Evolutionary conservation across 129 eudicot genomes (phyloP), one percentile per base, ranked within the genome.

Genomic region (Pittosporum tobira): DNA sequence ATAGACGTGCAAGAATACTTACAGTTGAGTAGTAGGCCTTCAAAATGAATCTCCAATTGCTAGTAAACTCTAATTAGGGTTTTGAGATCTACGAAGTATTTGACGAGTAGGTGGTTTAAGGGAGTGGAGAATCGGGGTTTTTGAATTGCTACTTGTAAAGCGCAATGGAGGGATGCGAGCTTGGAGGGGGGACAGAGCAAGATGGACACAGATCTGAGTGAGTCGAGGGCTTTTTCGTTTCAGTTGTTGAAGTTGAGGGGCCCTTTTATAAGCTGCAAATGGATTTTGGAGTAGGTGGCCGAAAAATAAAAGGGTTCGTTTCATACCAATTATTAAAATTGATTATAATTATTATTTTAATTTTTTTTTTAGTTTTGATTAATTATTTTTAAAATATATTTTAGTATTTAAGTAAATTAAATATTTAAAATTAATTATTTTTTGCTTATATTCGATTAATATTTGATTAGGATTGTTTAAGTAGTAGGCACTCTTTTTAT

Each of bases 151-250:
- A 36, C 25, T 25, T 15, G 36, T 40, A 43, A 26, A 59, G 19
- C 13, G 50, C 18, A 3, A 59, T 22, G 51, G 29, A 31, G 58
- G 47, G 31, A 44, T n/a, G 53, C 51, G 63, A 51, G 61, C 54
- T 51, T 65, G 68, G 65, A 64, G 18, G 14, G 64, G 30, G 26
- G 68, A 57, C 60, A 36, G 62, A 65, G 68, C 62, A 56, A 62
- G 26, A 24, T 19, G 27, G 34, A 45, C 5, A 36, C 1, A 12
- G 4, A 64, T 45, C 54, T 46, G 5, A 37, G 19, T 8, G 15
- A 18, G 51, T 11, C 1, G 30, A 38, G 53, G 66, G 19, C 20
- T 50, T 59, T 59, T n/a, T n/a, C n/a, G n/a, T n/a, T n/a, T n/a
- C n/a, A n/a, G n/a, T n/a, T n/a, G n/a, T n/a, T n/a, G n/a, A n/a